Base-by-base conservation (phyloP, 1,284 basidiomycete genomes). In the Ceratobasidium sp. region DNA sequence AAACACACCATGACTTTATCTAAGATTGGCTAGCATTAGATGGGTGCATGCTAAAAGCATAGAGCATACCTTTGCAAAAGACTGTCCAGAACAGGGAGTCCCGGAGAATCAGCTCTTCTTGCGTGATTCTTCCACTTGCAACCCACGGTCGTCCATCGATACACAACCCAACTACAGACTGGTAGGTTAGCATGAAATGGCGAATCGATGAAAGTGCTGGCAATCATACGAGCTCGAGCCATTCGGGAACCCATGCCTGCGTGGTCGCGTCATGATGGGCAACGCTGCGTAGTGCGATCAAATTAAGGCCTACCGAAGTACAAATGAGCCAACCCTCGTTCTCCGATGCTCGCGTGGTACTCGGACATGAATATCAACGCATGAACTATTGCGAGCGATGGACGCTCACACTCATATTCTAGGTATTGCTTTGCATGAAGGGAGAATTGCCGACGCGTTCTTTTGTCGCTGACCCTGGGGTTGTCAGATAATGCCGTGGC, bases 401-500 rank as follows among this genome's bases (percentile, higher is more conserved):
- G 87, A 57, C 81, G 70, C 69, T 82, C 80, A 71, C 84, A 86
- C 75, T 89, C 88, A 0, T 76, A 76, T 60, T 87, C 85, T 43
- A 89, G 78, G 71, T 80, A 82, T 15, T 78, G 79, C 76, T 86
- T 86, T 0, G 87, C 87, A 68, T 82, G 80, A 7, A 79, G 75
- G 8, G 85, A 85, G 72, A 86, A 89, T 27, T 78, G 76, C 45
- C 79, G 76, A 3, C 87, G 79, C 0, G 82, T 79, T 32, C 79
- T 78, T 17, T 80, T 75, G 49, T 83, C 80, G 6, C 82, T 79
- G 40, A 87, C 79, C 25, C 77, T 74, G 0, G 84, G 83, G 52
- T 88, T 83, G 60, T 87, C 84, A 2, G 85, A 83, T 73, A 85
- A 88, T 0, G 84, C 83, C 0, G 84, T 79, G 1, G 84, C 87